A percentile compares a stretch with the other conserved stretches of the same genome.
These are phyloP conservation scores for Phialocephala subalpina DNA, from an alignment of 2,329 filamentous ascomycete genomes.

Conservation along the genomic window DNA sequence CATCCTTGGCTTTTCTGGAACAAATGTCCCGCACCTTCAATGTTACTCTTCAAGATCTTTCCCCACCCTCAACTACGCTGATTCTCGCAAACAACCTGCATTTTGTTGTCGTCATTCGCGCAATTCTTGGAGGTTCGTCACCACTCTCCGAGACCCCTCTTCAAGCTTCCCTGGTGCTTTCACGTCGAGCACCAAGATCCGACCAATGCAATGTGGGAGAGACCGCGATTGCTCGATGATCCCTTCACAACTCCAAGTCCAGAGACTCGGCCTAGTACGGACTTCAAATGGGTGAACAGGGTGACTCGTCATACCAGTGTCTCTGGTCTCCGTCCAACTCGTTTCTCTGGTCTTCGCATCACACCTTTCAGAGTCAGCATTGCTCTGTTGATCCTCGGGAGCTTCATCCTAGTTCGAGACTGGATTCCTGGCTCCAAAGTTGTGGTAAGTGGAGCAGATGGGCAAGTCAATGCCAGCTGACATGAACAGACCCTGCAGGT, in stretches of 20 bases:
- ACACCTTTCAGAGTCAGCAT: constrained; percentile 28
- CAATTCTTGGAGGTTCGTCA: no score
- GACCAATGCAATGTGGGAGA: constrained; percentile 33
- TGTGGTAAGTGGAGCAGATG: neutral
- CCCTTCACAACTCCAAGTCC: constrained; percentile 35
- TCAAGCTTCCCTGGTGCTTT: neutral
- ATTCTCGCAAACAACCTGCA: no score
- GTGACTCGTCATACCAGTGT: constrained; percentile 29
- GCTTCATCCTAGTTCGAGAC: constrained; percentile 24
- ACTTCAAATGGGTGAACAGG: constrained; percentile 33
- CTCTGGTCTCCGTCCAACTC: constrained; percentile 30
- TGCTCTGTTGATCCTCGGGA: constrained; percentile 23
- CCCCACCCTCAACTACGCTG: no score
- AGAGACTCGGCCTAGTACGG: constrained; percentile 14
- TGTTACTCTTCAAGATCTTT: no score
- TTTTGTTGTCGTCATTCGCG: no score
- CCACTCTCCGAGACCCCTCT: neutral
- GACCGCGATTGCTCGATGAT: constrained; percentile 30
- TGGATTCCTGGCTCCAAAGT: neutral
- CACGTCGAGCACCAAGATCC: neutral
- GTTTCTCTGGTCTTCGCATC: constrained; percentile 32
- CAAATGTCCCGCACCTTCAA: no score
- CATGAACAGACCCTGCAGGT: neutral
- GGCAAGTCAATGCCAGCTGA: neutral
- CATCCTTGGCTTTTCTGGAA: no score